Evolutionary conservation across 176 grass and related monocot genomes (phyloP).

Genomic region (Carex cristatella): DNA sequence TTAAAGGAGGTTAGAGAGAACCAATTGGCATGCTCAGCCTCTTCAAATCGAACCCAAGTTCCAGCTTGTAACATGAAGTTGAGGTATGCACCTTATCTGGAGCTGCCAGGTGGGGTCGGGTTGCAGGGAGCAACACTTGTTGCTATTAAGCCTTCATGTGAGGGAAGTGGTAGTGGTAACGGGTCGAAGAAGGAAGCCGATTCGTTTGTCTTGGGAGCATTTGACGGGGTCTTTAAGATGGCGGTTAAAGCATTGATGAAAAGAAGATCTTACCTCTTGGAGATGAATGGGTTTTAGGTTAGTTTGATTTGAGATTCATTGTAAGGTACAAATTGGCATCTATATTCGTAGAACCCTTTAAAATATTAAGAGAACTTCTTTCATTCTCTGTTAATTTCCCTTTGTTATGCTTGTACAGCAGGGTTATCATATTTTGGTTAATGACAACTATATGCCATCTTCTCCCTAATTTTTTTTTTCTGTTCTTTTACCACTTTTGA

Average conservation of each 20-base stretch:
- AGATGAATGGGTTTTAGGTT: conserved; percentile 91
- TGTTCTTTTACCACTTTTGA: not conserved
- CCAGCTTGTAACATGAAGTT: conserved; percentile 86
- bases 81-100: conserved; percentile 57
- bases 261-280: conserved; percentile 71
- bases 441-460: not conserved
- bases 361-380: conserved; percentile 5
- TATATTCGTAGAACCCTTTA: not conserved
- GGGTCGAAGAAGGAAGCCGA: conserved; percentile 52
- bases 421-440: not conserved
- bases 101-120: conserved; percentile 49
- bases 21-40: conserved; percentile 43
- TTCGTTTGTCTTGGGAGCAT: conserved; percentile 51
- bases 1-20: conserved; percentile 79
- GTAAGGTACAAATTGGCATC: not conserved
- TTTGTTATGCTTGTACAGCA: conserved; percentile 13
- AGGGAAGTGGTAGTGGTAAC: conserved; percentile 19
- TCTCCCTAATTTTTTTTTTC: not conserved
- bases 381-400: not conserved
- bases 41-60: conserved; percentile 68
- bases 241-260: conserved; percentile 65
- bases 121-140: conserved; percentile 78
- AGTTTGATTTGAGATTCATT: conserved; percentile 10
- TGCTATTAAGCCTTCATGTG: conserved; percentile 44
- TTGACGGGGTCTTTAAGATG: conserved; percentile 53